phyloP scores from a whole-genome alignment of 768 basidiomycete species.

The Serpula lacrymans region DNA sequence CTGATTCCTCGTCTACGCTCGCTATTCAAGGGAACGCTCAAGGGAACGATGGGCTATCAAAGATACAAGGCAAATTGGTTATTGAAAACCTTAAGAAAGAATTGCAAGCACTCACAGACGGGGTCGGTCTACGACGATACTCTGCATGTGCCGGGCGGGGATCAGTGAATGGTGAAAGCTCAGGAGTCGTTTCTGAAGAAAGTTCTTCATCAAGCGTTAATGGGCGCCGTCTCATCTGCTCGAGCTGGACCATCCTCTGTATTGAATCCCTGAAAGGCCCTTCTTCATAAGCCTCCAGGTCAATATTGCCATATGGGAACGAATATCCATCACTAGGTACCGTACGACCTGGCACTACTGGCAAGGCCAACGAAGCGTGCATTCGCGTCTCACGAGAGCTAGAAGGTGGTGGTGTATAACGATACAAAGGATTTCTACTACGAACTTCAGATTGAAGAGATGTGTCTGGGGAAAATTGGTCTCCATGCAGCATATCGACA shows the following conservation, averaged over 20 bases:
- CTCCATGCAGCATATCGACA: slow-evolving; percentile 7
- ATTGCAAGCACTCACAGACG: not conserved
- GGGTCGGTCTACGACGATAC: slow-evolving; percentile 3
- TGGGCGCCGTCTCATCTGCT: not conserved
- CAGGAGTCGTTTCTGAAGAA: slow-evolving; percentile 7
- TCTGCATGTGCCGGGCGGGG: slow-evolving; percentile 38
- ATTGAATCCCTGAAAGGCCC: slow-evolving; percentile 50
- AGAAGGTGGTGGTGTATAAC: slow-evolving; percentile 7
- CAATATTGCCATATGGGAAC: slow-evolving; percentile 17
- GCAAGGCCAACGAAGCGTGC: slow-evolving; percentile 1
- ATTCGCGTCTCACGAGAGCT: slow-evolving; percentile 1
- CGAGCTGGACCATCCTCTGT: slow-evolving; percentile 26
- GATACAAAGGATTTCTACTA: no score
- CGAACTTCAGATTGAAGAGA: no score
- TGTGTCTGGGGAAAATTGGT: no score
- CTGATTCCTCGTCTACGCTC: no score
- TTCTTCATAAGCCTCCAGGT: slow-evolving; percentile 38
- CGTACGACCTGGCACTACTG: not conserved
- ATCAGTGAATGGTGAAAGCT: slow-evolving; percentile 31
- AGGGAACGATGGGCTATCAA: not conserved
- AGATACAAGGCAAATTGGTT: not conserved
- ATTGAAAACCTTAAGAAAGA: not conserved
- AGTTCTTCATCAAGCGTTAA: slow-evolving; percentile 6
- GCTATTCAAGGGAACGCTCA: no score
- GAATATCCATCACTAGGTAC: slow-evolving; percentile 1